Percentiles rank a stretch among this genome's conserved stretches.
phyloP scores from a whole-genome alignment of 148 eudicot genomes.

The Persicaria tinctoria region DNA sequence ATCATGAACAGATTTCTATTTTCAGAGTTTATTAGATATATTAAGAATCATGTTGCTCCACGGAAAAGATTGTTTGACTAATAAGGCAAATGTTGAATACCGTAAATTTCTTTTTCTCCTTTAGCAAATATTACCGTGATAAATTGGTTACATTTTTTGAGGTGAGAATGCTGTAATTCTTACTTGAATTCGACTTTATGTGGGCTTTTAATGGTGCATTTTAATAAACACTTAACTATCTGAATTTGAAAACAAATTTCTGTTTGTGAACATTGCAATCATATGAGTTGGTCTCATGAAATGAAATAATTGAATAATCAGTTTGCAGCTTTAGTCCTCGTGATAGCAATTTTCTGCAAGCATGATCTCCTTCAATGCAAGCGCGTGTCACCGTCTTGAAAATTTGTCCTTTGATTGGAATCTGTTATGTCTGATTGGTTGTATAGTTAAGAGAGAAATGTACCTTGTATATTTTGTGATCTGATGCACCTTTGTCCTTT shows the following conservation, averaged over 20 bases:
- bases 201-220: not conserved
- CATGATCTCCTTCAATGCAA: not conserved
- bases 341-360: not conserved
- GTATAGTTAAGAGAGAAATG: not conserved
- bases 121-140: not conserved
- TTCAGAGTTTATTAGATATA: not conserved
- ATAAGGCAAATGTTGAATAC: not conserved
- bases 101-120: not conserved
- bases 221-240: not conserved
- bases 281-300: not conserved
- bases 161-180: not conserved
- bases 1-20: not conserved
- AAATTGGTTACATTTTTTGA: not conserved
- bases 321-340: not conserved
- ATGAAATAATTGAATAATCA: not conserved
- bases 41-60: not conserved
- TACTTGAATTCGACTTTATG: not conserved
- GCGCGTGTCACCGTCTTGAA: not conserved
- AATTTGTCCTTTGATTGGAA: not conserved
- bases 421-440: not conserved
- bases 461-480: not conserved
- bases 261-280: not conserved
- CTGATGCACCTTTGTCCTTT: not conserved
- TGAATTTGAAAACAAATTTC: not conserved
- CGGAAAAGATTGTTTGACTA: not conserved